Evolutionary conservation across 1,284 basidiomycete species (phyloP), one percentile per base, ranked within the genome.

Genomic region (Austroboletus novae-zelandiae): DNA sequence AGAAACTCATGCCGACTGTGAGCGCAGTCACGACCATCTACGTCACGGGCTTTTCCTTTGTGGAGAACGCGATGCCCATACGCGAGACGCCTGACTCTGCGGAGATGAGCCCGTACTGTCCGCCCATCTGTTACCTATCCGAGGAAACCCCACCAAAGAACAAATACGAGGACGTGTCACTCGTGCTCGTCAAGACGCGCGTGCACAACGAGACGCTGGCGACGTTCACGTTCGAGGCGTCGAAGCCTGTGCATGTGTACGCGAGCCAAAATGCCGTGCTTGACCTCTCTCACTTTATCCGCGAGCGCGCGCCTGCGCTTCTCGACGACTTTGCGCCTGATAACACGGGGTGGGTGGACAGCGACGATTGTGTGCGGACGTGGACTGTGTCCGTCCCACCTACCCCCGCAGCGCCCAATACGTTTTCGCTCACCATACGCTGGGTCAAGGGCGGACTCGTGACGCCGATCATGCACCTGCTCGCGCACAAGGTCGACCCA

Each of bases 331-430:
- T 55, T 17, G 70, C 74, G 1, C 69, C 70, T 0, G 57, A 62
- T 30, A 74, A 77, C 1, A n/a, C 34, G 5, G n/a, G 34, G 8
- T 70, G 66, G 13, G 71, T 72, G 8, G 62, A 80, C 11, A 83
- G 83, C 60, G 83, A 85, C 58, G 82, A 85, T 56, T 73, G 79
- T 36, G 74, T 86, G 18, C 77, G 83, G 10, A 85, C 82, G 3
- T 86, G 83, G 82, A 85, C 81, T 0, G 71, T 84, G 9, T 81
- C 82, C 5, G 40, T 43, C 0, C 57, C 41, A n/a, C 59, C 61
- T 18, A 75, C 45, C 72, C 75, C 8, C 65, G 64, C 14, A 68
- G 72, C 27, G 2, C 57, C 54, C 2, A 4, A 31, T 2, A 50
- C 23, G 0, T 49, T 62, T 31, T 52, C 62, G 1, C 52, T 61